Percentiles rank a stretch among this genome's conserved stretches.
Conservation (phyloP, 2,329 filamentous ascomycete genomes). For the Colletotrichum sp. region DNA sequence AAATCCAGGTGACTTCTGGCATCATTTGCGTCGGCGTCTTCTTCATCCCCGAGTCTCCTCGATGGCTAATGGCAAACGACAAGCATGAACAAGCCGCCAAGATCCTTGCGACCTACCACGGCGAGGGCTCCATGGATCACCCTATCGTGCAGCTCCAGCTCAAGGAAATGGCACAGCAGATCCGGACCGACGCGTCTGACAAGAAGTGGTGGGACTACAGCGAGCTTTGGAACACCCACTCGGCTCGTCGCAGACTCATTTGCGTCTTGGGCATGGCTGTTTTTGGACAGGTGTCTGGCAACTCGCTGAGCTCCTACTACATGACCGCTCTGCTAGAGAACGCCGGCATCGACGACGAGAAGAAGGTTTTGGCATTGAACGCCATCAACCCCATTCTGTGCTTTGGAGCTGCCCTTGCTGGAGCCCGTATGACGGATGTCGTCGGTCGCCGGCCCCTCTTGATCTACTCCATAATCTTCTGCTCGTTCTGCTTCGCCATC, state of each 20-base stretch:
- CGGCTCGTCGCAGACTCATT: slow-evolving; percentile 52
- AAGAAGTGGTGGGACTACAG: slow-evolving; percentile 62
- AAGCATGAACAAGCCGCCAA: slow-evolving; percentile 41
- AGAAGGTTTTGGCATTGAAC: slow-evolving; percentile 54
- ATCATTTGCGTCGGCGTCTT: slow-evolving; percentile 47
- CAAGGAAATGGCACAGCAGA: slow-evolving; percentile 51
- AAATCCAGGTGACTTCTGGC: slow-evolving; percentile 45
- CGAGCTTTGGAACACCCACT: slow-evolving; percentile 54
- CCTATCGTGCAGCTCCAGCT: slow-evolving; percentile 58
- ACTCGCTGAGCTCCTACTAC: slow-evolving; percentile 54
- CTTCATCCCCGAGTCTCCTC: slow-evolving; percentile 51
- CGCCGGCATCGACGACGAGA: slow-evolving; percentile 54
- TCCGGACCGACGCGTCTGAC: slow-evolving; percentile 54
- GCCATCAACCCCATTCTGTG: slow-evolving; percentile 59
- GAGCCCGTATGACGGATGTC: slow-evolving; percentile 60
- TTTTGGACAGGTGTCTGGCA: slow-evolving; percentile 59
- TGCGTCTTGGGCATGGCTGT: slow-evolving; percentile 56
- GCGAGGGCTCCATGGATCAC: slow-evolving; percentile 53
- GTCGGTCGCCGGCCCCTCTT: slow-evolving; percentile 62
- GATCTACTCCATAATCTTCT: slow-evolving; percentile 50
- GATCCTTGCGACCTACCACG: slow-evolving; percentile 55
- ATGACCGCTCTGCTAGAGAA: slow-evolving; percentile 43
- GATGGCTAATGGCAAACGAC: slow-evolving; percentile 50
- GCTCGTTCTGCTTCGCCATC: slow-evolving; percentile 51
- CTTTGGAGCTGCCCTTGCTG: slow-evolving; percentile 54